Percentiles rank a stretch among this genome's conserved stretches.
Conservation (phyloP, 2,329 filamentous ascomycete genomes). For the Leptosphaerulina australis region DNA sequence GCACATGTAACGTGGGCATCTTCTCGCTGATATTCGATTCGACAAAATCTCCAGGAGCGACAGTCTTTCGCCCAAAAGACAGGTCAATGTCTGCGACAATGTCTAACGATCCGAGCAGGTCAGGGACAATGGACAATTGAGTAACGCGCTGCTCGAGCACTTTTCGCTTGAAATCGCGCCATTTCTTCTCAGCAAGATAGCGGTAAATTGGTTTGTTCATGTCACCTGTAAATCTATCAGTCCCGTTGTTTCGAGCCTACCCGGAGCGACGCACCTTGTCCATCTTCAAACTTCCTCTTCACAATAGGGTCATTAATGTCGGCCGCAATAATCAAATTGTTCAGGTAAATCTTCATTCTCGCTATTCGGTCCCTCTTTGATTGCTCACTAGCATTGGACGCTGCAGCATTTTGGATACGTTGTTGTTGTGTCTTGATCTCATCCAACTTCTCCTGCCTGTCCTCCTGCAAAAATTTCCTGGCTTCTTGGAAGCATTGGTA, state of each 20-base stretch:
- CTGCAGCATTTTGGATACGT: constrained; percentile 71
- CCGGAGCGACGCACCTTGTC: constrained; percentile 67
- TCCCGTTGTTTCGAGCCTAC: neutral
- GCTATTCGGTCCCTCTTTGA: constrained; percentile 70
- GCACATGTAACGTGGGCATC: constrained; percentile 77
- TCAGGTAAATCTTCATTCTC: constrained; percentile 73
- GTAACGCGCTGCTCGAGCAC: constrained; percentile 83
- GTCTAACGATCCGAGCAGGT: constrained; percentile 80
- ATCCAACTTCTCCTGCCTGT: constrained; percentile 79
- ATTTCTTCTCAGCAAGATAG: constrained; percentile 83
- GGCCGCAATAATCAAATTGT: constrained; percentile 82
- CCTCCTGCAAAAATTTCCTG: constrained; percentile 77
- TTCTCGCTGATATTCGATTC: constrained; percentile 74
- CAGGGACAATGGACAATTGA: constrained; percentile 86
- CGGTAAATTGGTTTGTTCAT: constrained; percentile 98
- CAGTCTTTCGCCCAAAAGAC: constrained; percentile 72
- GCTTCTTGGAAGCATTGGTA: constrained; percentile 99
- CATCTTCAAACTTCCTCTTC: constrained; percentile 93
- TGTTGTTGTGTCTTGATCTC: constrained; percentile 71
- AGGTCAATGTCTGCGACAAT: constrained; percentile 81
- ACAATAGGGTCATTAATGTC: constrained; percentile 95
- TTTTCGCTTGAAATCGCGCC: constrained; percentile 80
- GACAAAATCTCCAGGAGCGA: constrained; percentile 79
- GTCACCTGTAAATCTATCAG: constrained; percentile 67
- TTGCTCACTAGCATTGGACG: constrained; percentile 65